These are phyloP conservation scores for Yamadazyma triangularis DNA, from an alignment of 1,139 yeast genomes.

Conservation along the genomic window DNA sequence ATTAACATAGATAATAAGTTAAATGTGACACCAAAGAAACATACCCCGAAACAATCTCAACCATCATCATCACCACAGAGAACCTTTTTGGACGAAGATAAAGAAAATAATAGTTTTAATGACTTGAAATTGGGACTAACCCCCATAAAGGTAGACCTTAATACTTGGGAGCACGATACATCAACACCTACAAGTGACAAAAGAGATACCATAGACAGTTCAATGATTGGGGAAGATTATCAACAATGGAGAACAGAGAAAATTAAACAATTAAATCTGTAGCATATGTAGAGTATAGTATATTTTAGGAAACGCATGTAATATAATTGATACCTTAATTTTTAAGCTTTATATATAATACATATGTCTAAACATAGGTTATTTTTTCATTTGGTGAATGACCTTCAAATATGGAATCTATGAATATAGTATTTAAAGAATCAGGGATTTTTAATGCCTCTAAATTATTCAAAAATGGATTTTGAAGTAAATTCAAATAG, in stretches of 20 bases:
- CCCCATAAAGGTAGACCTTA: constrained; percentile 15
- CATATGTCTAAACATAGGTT: constrained; percentile 10
- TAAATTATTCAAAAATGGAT: constrained; percentile 13
- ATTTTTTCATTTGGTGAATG: constrained; percentile 6
- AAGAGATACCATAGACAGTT: constrained; percentile 24
- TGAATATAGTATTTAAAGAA: constrained; percentile 11
- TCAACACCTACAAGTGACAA: constrained; percentile 13
- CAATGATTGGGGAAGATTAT: constrained; percentile 42
- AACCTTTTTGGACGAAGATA: constrained; percentile 11
- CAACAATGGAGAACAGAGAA: constrained; percentile 38
- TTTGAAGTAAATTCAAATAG: constrained; percentile 13
- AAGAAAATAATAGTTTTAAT: constrained; percentile 6
- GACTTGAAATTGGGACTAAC: constrained; percentile 16
- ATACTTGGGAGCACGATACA: constrained; percentile 9
- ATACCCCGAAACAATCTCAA: constrained; percentile 1
- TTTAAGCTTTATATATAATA: not conserved
- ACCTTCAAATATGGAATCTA: constrained; percentile 10
- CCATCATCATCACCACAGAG: constrained; percentile 1
- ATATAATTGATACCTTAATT: no score
- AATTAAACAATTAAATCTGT: constrained; percentile 27
- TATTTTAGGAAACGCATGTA: not conserved
- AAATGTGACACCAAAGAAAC: constrained; percentile 4
- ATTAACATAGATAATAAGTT: constrained; percentile 6
- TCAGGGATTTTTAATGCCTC: constrained; percentile 10
- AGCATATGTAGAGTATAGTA: constrained; percentile 2